A percentile compares a stretch with the other conserved stretches of the same genome.
Evolutionary conservation across 805 yeast species (phyloP).

Genomic region (Suhomyces sp.): DNA sequence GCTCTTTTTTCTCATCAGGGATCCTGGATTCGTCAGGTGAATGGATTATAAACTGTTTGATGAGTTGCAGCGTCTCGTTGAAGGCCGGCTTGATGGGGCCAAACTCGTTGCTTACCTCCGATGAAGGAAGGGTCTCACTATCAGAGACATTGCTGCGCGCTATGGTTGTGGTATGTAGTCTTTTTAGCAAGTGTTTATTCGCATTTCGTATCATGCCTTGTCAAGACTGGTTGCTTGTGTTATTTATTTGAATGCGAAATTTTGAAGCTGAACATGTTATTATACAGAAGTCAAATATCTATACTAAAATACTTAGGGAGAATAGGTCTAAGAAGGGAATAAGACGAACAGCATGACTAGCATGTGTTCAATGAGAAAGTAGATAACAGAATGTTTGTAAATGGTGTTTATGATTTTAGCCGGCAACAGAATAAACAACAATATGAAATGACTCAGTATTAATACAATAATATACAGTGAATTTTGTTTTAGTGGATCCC

Average conservation of each 20-base stretch:
- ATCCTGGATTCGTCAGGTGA: neutral
- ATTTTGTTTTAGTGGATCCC: constrained; percentile 33
- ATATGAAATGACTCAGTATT: neutral
- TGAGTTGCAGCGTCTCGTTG: neutral
- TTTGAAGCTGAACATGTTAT: neutral
- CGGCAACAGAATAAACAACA: neutral
- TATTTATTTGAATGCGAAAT: neutral
- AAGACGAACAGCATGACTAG: neutral
- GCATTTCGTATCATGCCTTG: neutral
- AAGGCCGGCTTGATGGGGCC: neutral
- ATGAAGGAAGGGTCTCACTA: neutral
- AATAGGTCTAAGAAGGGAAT: neutral
- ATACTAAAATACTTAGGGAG: neutral
- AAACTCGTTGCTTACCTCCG: neutral
- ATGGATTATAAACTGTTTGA: constrained; percentile 1
- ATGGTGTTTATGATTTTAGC: neutral
- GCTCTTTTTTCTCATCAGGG: neutral
- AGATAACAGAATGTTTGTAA: neutral
- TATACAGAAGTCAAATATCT: neutral
- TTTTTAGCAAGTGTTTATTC: neutral
- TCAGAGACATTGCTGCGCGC: neutral
- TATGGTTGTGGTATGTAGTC: neutral
- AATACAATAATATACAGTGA: neutral
- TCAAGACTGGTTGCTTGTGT: neutral
- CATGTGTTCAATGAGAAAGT: neutral